Evolutionary conservation across 164 flowering plant genomes (phyloP).

Genomic region (Berberis vulgaris): DNA sequence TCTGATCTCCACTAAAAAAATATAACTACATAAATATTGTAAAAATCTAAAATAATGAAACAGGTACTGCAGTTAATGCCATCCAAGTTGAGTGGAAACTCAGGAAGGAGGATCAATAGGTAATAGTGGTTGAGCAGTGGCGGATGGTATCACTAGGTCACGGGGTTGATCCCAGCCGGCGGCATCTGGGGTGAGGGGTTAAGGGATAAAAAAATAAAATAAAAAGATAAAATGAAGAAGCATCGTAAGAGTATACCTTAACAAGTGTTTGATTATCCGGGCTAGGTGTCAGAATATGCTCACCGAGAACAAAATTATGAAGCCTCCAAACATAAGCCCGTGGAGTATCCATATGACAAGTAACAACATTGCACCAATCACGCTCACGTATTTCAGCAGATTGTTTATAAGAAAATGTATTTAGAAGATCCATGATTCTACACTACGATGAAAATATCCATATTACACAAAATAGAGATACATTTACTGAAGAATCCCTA

Average conservation of each 20-base stretch:
- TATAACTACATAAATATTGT: no score
- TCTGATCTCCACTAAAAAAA: no score
- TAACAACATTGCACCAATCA: slow-evolving; percentile 99
- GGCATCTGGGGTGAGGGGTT: no score
- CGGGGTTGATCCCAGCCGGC: neutral
- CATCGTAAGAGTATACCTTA: slow-evolving; percentile 36
- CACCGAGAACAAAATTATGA: slow-evolving; percentile 93
- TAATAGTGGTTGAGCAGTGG: no score
- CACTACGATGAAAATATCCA: neutral
- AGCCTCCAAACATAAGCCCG: slow-evolving; percentile 98
- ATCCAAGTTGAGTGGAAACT: no score
- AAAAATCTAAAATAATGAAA: no score
- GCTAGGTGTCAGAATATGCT: slow-evolving; percentile 78
- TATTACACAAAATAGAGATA: neutral
- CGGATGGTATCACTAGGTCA: neutral
- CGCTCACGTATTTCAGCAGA: slow-evolving; percentile 97
- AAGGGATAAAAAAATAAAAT: neutral
- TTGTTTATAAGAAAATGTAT: neutral
- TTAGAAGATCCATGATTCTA: neutral
- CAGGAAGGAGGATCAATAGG: no score
- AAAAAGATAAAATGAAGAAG: neutral
- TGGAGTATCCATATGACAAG: slow-evolving; percentile 92
- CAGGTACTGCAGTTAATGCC: no score
- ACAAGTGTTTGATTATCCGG: slow-evolving; percentile 62
- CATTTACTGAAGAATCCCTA: no score